phyloP scores from a whole-genome alignment of 768 basidiomycete genomes.

The Pisolithus orientalis region DNA sequence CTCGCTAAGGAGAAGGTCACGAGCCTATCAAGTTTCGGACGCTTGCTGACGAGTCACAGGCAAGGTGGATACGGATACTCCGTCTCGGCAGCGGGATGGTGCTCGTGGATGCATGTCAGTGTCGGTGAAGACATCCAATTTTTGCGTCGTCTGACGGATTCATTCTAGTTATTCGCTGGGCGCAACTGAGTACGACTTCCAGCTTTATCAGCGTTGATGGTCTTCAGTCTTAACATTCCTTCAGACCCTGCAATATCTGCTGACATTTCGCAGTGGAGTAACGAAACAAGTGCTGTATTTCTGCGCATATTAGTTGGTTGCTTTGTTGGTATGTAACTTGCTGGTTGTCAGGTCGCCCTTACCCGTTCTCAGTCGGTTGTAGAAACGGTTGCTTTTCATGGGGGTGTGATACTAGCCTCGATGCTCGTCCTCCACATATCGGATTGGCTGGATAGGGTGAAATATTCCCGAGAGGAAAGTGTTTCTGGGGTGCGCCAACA shows the following conservation, averaged over 20 bases:
- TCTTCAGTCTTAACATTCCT: neutral
- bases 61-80: conserved; percentile 53
- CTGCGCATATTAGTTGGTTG: conserved; percentile 60
- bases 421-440: conserved; percentile 42
- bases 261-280: conserved; percentile 45
- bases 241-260: conserved; percentile 36
- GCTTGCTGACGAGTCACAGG: conserved; percentile 30
- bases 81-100: conserved; percentile 55
- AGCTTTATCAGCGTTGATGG: neutral
- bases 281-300: conserved; percentile 44
- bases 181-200: conserved; percentile 49
- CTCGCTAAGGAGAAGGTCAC: conserved; percentile 24
- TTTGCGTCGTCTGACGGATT: neutral
- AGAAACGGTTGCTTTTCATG: conserved; percentile 77
- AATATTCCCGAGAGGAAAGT: conserved; percentile 7
- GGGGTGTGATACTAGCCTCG: conserved; percentile 55
- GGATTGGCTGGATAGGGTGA: conserved; percentile 29
- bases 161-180: conserved; percentile 68
- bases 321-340: conserved; percentile 42
- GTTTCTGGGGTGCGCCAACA: conserved; percentile 53
- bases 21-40: neutral
- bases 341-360: neutral
- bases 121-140: neutral
- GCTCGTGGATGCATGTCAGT: conserved; percentile 68
- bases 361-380: neutral